A percentile compares a stretch with the other conserved stretches of the same genome.
phyloP scores from a whole-genome alignment of 768 basidiomycete species.

The Mycena rosella region DNA sequence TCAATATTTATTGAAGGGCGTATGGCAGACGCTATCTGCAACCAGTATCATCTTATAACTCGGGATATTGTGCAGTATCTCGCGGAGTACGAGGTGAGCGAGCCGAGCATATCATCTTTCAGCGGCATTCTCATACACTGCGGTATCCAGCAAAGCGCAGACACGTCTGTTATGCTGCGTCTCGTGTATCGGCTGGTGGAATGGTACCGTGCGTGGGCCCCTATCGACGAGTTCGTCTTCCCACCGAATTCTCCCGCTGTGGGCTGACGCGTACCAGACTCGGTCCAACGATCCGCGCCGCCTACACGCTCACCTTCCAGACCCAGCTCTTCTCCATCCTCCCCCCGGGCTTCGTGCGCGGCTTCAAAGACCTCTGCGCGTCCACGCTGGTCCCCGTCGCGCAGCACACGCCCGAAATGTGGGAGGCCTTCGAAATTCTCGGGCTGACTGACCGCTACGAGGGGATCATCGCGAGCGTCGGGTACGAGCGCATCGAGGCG shows the following conservation, averaged over 20 bases:
- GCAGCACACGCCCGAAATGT: conserved; percentile 52
- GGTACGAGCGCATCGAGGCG: conserved; percentile 87
- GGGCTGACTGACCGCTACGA: conserved; percentile 89
- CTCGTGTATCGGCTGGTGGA: conserved; percentile 72
- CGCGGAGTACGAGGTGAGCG: conserved; percentile 69
- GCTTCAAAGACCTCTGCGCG: conserved; percentile 76
- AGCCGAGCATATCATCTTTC: not conserved
- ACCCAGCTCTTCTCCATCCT: conserved; percentile 80
- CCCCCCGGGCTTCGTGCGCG: conserved; percentile 74
- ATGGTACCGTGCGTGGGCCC: conserved; percentile 85
- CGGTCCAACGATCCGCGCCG: conserved; percentile 67
- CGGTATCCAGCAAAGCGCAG: conserved; percentile 54
- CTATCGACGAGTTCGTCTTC: conserved; percentile 69
- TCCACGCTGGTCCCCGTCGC: conserved; percentile 60
- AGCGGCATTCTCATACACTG: not conserved
- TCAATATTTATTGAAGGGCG: not conserved
- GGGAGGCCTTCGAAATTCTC: conserved; percentile 75
- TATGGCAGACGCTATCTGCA: conserved; percentile 70
- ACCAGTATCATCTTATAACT: conserved; percentile 68
- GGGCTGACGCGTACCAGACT: conserved; percentile 57
- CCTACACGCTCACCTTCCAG: conserved; percentile 79
- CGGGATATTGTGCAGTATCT: conserved; percentile 72
- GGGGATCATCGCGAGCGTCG: conserved; percentile 83
- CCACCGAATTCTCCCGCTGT: not conserved
- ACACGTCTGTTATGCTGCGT: conserved; percentile 62